Evolutionary conservation across 306 rosid species (phyloP).

Genomic region (Herpetospermum pedunculosum): DNA sequence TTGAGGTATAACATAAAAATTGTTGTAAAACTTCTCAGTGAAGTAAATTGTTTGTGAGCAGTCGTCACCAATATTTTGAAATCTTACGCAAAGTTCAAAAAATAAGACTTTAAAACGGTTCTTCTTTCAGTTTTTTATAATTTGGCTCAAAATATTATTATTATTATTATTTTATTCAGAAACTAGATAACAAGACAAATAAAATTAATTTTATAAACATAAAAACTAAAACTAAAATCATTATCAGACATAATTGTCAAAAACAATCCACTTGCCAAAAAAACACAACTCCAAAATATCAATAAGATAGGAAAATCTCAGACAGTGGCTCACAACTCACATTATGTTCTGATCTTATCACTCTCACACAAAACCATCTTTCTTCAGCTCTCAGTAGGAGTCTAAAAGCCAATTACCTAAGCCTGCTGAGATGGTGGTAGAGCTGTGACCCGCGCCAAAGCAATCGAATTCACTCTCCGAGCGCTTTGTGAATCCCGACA

Average conservation of each 20-base stretch:
- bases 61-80: background rate
- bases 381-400: background rate
- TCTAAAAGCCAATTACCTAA: conserved; percentile 46
- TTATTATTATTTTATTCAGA: background rate
- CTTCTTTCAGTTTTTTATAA: background rate
- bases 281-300: background rate
- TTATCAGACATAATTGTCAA: background rate
- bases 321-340: background rate
- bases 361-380: background rate
- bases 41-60: background rate
- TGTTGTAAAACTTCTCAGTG: background rate
- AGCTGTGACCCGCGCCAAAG: conserved; percentile 96
- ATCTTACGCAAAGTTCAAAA: background rate
- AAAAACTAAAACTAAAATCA: background rate
- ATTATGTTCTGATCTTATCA: conserved; percentile 1
- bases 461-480: conserved; percentile 86
- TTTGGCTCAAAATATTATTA: background rate
- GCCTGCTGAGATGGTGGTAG: conserved; percentile 98
- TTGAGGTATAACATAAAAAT: conserved; percentile 7
- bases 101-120: background rate
- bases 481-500: conserved; percentile 84
- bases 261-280: too few relatives aligned
- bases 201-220: background rate
- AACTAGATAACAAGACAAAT: background rate
- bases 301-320: too few relatives aligned